Evolutionary conservation across 495 filamentous ascomycete genomes (phyloP).

Genomic region (Lophiostoma macrostomum): DNA sequence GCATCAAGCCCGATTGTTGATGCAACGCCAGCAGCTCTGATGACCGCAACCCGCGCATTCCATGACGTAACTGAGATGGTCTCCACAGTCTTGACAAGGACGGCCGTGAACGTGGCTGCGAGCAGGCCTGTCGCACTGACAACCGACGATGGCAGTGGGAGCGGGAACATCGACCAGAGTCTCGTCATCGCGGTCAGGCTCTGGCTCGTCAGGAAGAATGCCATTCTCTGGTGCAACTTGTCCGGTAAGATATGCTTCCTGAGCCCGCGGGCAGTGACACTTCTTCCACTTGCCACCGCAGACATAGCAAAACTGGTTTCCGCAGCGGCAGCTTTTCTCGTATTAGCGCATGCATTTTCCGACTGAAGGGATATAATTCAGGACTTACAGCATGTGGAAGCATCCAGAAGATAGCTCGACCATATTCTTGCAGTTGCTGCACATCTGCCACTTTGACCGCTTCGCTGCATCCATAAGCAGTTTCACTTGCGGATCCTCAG

Average conservation of each 20-base stretch:
- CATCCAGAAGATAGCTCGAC: conserved; percentile 17
- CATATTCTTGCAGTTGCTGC: conserved; percentile 21
- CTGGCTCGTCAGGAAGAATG: no score
- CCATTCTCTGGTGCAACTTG: no score
- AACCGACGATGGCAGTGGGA: no score
- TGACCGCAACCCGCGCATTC: no score
- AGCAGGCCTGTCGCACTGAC: no score
- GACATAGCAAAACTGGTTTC: conserved; percentile 25
- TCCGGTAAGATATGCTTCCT: conserved; percentile 10
- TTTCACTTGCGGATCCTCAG: conserved; percentile 5
- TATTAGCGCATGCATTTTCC: neutral
- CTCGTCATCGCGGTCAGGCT: no score
- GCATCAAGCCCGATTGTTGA: no score
- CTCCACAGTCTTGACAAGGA: no score
- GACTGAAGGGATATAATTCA: neutral
- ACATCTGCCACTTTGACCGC: conserved; percentile 11
- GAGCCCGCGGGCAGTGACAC: conserved; percentile 7
- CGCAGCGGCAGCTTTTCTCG: conserved; percentile 12
- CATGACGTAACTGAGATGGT: no score
- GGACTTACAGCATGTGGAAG: conserved; percentile 20
- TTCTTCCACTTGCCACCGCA: conserved; percentile 15
- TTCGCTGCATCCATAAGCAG: conserved; percentile 11
- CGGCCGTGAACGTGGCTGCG: no score
- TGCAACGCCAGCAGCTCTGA: no score
- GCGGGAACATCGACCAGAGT: no score